phyloP scores from a whole-genome alignment of 2,329 filamentous ascomycete genomes.

The Fusarium camptoceras region DNA sequence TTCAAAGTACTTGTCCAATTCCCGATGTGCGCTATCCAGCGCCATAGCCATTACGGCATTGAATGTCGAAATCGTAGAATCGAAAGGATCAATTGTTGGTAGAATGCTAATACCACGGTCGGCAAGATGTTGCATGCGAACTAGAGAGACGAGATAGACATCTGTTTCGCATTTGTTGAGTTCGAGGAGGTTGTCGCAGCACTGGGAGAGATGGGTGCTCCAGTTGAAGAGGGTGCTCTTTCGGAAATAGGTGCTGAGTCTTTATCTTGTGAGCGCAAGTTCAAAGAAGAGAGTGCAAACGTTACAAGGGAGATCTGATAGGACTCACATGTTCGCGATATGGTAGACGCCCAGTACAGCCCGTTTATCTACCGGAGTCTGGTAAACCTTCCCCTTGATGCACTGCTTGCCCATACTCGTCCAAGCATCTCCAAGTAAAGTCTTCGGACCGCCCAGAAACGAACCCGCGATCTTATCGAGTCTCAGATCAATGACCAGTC shows the following conservation, averaged over 20 bases:
- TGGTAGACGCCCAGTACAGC: slow-evolving; percentile 57
- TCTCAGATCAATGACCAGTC: slow-evolving; percentile 54
- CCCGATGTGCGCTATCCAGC: slow-evolving; percentile 49
- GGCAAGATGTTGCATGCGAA: slow-evolving; percentile 51
- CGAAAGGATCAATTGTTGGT: slow-evolving; percentile 40
- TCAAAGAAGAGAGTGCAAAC: accelerated
- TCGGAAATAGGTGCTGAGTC: slow-evolving; percentile 44
- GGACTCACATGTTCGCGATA: slow-evolving; percentile 49
- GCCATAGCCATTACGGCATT: slow-evolving; percentile 49
- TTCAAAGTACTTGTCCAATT: slow-evolving; percentile 48
- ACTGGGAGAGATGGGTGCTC: slow-evolving; percentile 50
- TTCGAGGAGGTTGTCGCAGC: slow-evolving; percentile 48
- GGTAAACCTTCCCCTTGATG: slow-evolving; percentile 32
- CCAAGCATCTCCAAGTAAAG: slow-evolving; percentile 52
- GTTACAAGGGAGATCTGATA: no score
- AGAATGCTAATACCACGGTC: slow-evolving; percentile 46
- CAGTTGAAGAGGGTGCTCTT: slow-evolving; percentile 50
- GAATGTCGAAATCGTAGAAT: slow-evolving; percentile 36
- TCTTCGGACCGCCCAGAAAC: slow-evolving; percentile 40
- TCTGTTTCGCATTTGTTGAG: slow-evolving; percentile 50
- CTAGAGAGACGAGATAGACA: slow-evolving; percentile 47
- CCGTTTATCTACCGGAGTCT: slow-evolving; percentile 54
- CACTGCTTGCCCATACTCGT: slow-evolving; percentile 34
- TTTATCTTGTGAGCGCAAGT: background rate
- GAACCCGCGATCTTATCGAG: slow-evolving; percentile 49